phyloP scores from a whole-genome alignment of 108 stramenopile species.

The Hondaea fermentalgiana region DNA sequence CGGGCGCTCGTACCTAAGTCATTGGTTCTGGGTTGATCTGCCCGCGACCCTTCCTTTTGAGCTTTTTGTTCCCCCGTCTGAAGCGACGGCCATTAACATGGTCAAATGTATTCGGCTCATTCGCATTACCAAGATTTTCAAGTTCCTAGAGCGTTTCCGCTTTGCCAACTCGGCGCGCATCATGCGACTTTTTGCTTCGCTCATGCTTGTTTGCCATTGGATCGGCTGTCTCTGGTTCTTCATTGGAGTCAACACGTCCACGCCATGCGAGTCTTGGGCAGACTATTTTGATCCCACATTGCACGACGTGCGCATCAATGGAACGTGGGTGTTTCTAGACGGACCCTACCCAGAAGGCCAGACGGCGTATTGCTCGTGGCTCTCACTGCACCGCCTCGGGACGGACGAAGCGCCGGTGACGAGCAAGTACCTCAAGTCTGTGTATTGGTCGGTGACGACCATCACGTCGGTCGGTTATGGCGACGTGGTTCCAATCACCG shows the following conservation, averaged over 20 bases:
- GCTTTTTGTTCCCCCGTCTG: not conserved
- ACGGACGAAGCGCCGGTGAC: not conserved
- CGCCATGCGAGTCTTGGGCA: not conserved
- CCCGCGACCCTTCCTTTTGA: conserved; percentile 39
- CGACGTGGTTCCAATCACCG: conserved; percentile 37
- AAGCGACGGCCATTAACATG: conserved; percentile 10
- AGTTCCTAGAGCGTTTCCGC: not conserved
- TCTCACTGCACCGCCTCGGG: not conserved
- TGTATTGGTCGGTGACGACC: conserved; percentile 46
- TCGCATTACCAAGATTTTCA: not conserved
- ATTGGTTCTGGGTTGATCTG: conserved; percentile 47
- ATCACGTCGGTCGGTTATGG: conserved; percentile 54
- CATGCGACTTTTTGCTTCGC: conserved; percentile 12
- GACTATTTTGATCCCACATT: not conserved
- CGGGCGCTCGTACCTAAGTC: not conserved
- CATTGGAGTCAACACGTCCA: not conserved
- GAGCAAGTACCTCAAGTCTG: not conserved
- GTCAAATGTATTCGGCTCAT: not conserved
- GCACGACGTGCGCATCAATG: not conserved
- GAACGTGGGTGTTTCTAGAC: not conserved
- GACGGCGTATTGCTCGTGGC: not conserved
- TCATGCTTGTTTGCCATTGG: conserved; percentile 12
- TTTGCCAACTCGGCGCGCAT: conserved; percentile 8
- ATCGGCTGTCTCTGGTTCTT: not conserved
- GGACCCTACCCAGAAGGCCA: not conserved